Evolutionary conservation across 805 yeast species (phyloP).

Genomic region (Candida alai): DNA sequence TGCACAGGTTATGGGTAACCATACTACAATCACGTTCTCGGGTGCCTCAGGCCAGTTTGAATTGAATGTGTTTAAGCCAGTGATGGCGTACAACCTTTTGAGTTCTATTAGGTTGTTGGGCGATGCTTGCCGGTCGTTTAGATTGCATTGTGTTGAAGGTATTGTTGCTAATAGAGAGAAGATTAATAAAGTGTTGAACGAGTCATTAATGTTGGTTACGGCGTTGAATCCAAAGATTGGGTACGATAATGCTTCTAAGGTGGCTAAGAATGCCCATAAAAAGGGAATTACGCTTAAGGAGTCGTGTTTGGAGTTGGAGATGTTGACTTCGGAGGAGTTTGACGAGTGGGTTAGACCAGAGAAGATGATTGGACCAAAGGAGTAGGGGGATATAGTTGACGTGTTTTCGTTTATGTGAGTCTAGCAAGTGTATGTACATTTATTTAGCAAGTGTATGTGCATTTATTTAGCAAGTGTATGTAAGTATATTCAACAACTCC

Average conservation of each 20-base stretch:
- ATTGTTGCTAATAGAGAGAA: constrained; percentile 34
- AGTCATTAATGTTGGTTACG: constrained; percentile 39
- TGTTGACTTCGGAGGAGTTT: constrained; percentile 31
- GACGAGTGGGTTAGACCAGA: constrained; percentile 40
- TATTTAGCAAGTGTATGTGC: no score
- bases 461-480: no score
- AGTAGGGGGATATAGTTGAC: constrained; percentile 3
- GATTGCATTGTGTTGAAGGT: constrained; percentile 37
- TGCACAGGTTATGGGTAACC: constrained; percentile 38
- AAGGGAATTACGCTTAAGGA: constrained; percentile 37
- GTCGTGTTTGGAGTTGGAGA: constrained; percentile 33
- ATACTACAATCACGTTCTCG: constrained; percentile 35
- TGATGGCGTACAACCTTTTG: constrained; percentile 34
- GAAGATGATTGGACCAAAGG: constrained; percentile 37
- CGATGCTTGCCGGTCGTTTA: constrained; percentile 32
- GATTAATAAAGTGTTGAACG: constrained; percentile 33
- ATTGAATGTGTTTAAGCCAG: constrained; percentile 39
- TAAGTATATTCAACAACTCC: no score
- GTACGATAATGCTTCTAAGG: constrained; percentile 37
- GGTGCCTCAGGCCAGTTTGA: constrained; percentile 41
- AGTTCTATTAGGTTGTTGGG: constrained; percentile 32
- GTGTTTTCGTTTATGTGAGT: no score
- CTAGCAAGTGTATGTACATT: no score
- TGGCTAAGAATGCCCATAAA: constrained; percentile 39
- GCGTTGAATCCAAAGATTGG: constrained; percentile 40